Base-by-base conservation (phyloP, 2,329 filamentous ascomycete species). In the Ambrosiella beaveri region DNA sequence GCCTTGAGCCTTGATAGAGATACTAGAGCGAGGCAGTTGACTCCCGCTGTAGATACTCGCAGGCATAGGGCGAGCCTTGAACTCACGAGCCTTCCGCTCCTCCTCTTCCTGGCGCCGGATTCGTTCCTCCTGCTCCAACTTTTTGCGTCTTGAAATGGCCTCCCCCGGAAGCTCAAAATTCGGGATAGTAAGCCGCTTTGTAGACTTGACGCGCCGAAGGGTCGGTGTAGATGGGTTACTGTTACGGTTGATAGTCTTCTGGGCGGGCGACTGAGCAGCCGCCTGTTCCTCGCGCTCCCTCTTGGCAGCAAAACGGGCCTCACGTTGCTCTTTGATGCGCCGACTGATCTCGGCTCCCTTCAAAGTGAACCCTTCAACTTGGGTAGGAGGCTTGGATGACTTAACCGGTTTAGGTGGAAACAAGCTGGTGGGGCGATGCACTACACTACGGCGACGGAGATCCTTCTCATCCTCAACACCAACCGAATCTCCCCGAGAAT, bases 111-210 rank as follows among this genome's bases (percentile, higher is more conserved):
- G 73, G 2, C 73, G 73, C 61, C 71, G 75, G 49, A 83, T 68
- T 62, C 73, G 75, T 59, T 77, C 71, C 64, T 81, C 75, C 57
- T 74, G 72, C 65, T 79, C 71, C 68, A 82, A 73, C 62, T 75
- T 71, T 69, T 81, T 78, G 36, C 73, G 70, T 1, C 74, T 70
- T 2, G 75, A 78, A 54, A 83, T 76, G 2, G 76, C 77, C 64
- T 84, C 81, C 7, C 81, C 80, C 0, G 81, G 80, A 49, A 85
- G 71, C 67, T 83, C 79, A 67, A 84, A 84, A 5, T 69, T 74
- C 9, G 81, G 73, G 27, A 73, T 74, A 0, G 77, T 77, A 15
- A 74, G 72, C n/a, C 71, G 67, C 63, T 75, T 82, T 52, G 67
- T 71, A 17, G 75, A 77, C 64, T 74, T 79, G 54, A 73, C 68